phyloP scores from a whole-genome alignment of 805 yeast genomes.

The Teunomyces barrocoloradensis region DNA sequence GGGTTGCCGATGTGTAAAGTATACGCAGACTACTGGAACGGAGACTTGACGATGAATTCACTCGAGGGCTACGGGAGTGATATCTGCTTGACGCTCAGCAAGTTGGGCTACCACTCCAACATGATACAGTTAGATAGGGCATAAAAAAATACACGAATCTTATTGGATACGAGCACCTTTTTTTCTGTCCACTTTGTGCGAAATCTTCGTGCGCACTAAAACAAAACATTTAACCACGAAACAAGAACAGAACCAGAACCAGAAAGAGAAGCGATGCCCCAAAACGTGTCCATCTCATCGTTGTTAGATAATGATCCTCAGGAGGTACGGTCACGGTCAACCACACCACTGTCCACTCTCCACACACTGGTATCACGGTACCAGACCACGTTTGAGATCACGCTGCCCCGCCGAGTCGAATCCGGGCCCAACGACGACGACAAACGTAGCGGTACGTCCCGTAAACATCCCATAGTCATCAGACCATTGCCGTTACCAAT shows the following conservation, averaged over 20 bases:
- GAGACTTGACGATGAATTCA: conserved; percentile 76
- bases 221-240: too few relatives aligned
- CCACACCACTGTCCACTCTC: conserved; percentile 4
- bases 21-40: conserved; percentile 96
- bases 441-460: neutral
- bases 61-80: conserved; percentile 93
- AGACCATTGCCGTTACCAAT: conserved; percentile 13
- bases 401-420: conserved; percentile 5
- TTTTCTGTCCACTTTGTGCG: neutral
- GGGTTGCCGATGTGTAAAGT: conserved; percentile 92
- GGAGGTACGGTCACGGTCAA: conserved; percentile 1
- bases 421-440: conserved; percentile 8
- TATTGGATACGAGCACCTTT: neutral
- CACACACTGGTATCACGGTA: conserved; percentile 27
- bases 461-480: conserved; percentile 7
- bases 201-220: neutral
- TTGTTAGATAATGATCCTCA: conserved; percentile 19
- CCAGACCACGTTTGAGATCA: conserved; percentile 28
- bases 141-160: conserved; percentile 16
- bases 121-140: conserved; percentile 73
- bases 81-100: conserved; percentile 73
- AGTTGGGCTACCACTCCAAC: conserved; percentile 67
- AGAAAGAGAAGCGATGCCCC: neutral
- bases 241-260: too few relatives aligned
- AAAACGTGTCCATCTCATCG: conserved; percentile 34